Base-by-base conservation (phyloP, 23 red algal species). In the Gracilaria caudata region DNA sequence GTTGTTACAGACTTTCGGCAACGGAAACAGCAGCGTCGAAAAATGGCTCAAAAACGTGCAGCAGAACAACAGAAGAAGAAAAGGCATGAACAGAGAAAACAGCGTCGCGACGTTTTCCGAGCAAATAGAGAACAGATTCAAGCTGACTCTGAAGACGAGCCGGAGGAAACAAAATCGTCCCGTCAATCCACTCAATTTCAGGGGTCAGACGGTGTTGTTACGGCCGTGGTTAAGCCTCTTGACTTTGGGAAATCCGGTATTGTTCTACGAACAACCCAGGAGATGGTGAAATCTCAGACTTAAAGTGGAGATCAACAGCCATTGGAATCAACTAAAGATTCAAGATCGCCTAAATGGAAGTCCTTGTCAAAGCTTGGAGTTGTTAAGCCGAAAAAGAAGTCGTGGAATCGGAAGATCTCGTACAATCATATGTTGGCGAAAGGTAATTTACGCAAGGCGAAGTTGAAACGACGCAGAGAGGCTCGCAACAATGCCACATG, bases 1-100 rank as follows among this genome's bases (percentile, higher is more conserved):
- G 89, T 87, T 47, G 92, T 94, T 17, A 94, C 84, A 73, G 92
- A 84, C 10, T 94, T 94, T 46, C 84, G 86, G 19, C 54, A 58
- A 26, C 83, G 92, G 16, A 87, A 86, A 59, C 58, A 68, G 53
- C 53, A 60, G 13, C 86, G 84, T 29, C 85, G 84, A 26, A 59
- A 79, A 76, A 38, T 43, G 55, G 90, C 81, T 4, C 41, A 56
- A n/a, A 64, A 51, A 32, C 55, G 30, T 28, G 80, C 80, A 13
- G 80, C 78, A 13, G 68, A 37, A 36, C 51, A 79, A 23, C 79
- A 79, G 41, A 93, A 93, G 45, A 28, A 93, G 51, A 60, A 58
- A 51, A 68, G 81, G 20, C 81, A 81, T 5, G 68, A 85, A 55
- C 59, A 54, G 81, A 40, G 90, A 20, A 77, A 64, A 55, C 77